A percentile compares a stretch with the other conserved stretches of the same genome.
These are phyloP conservation scores for Nidula microcarpa DNA, from an alignment of 768 basidiomycete species.

Conservation along the genomic window DNA sequence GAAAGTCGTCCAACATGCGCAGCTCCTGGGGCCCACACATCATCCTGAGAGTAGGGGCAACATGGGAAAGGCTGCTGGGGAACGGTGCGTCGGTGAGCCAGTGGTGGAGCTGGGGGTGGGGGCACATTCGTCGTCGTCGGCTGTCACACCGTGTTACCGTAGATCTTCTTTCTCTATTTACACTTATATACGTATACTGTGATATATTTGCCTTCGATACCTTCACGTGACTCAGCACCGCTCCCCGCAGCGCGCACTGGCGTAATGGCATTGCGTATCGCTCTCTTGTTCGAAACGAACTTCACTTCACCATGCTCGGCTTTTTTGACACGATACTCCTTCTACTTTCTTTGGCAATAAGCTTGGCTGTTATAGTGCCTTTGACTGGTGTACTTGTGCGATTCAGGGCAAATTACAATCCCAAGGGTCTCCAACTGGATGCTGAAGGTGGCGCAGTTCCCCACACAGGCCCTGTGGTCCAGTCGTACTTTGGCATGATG, in stretches of 20 bases:
- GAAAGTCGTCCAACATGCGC: no score
- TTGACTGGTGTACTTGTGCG: conserved; percentile 70
- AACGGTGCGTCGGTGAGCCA: no score
- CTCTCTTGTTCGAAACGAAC: background rate
- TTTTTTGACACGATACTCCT: conserved; percentile 35
- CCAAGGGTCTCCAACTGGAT: conserved; percentile 79
- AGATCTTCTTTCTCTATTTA: no score
- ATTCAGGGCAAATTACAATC: conserved; percentile 83
- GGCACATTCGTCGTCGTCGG: no score
- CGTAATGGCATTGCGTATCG: background rate
- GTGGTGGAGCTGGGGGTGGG: no score
- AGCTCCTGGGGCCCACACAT: no score
- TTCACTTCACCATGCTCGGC: conserved; percentile 16
- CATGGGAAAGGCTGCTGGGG: no score
- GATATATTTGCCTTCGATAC: no score
- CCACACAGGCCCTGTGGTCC: conserved; percentile 75
- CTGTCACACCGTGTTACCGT: no score
- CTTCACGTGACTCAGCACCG: background rate
- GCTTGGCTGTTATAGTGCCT: conserved; percentile 56
- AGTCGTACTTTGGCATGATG: conserved; percentile 74
- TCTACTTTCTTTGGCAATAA: conserved; percentile 43
- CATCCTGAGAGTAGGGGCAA: no score
- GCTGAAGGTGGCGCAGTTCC: conserved; percentile 72
- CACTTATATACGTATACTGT: no score
- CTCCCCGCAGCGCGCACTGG: background rate